Evolutionary conservation across 495 filamentous ascomycete species (phyloP).

Genomic region (Trichoderma orchidacearum): DNA sequence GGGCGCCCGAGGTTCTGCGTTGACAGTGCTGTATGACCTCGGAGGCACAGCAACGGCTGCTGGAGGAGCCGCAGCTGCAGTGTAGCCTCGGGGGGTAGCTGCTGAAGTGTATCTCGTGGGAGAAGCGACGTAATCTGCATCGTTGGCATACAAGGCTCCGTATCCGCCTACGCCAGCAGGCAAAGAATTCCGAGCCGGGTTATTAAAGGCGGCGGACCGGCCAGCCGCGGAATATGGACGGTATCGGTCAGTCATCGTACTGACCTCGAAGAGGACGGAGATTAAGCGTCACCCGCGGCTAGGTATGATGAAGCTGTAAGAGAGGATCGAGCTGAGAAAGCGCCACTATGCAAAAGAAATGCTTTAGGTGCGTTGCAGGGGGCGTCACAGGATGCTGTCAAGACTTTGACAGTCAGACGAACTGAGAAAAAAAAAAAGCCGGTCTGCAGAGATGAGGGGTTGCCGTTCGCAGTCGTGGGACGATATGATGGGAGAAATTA

Average conservation of each 20-base stretch:
- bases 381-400: background rate
- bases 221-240: constrained; percentile 10
- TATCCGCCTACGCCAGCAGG: background rate
- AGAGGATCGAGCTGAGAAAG: too few species aligned
- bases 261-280: background rate
- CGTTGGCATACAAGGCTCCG: background rate
- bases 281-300: background rate
- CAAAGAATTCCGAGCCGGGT: constrained; percentile 33
- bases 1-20: constrained; percentile 26
- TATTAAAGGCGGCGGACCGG: constrained; percentile 27
- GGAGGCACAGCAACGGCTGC: constrained; percentile 20
- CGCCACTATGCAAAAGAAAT: too few species aligned
- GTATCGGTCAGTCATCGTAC: constrained; percentile 25
- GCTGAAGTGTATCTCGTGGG: constrained; percentile 15
- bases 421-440: background rate
- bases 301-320: too few species aligned
- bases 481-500: background rate
- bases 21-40: constrained; percentile 28
- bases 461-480: background rate
- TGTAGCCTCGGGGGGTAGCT: constrained; percentile 12
- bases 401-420: background rate
- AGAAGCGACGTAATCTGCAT: constrained; percentile 7
- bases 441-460: background rate
- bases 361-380: too few species aligned
- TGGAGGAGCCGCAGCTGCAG: constrained; percentile 13